These are phyloP conservation scores for Ophiocordyceps australis DNA, from an alignment of 2,329 filamentous ascomycete species.

Conservation along the genomic window DNA sequence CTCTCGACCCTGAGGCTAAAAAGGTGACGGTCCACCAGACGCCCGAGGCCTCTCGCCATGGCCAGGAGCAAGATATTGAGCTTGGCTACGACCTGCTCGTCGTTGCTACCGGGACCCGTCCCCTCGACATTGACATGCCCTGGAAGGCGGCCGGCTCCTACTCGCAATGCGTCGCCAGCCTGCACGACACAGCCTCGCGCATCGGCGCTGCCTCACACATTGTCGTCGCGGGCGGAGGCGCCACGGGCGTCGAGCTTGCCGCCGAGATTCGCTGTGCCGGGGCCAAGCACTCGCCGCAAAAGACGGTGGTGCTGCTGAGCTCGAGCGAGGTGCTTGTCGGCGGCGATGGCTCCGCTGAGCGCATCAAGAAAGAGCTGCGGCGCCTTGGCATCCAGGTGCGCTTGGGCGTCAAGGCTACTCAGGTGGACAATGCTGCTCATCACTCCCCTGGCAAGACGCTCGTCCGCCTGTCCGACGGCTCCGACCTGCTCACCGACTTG, in stretches of 20 bases:
- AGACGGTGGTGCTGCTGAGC: slow-evolving; percentile 29
- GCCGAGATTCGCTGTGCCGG: slow-evolving; percentile 35
- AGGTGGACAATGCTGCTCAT: slow-evolving; percentile 8
- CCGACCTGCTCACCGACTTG: slow-evolving; percentile 31
- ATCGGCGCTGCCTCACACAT: slow-evolving; percentile 25
- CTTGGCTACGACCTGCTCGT: slow-evolving; percentile 33
- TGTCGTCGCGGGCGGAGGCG: slow-evolving; percentile 31
- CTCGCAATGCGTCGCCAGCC: slow-evolving; percentile 18
- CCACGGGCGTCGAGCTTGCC: slow-evolving; percentile 29
- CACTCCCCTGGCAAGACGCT: slow-evolving; percentile 27
- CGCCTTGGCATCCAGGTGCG: slow-evolving; percentile 32
- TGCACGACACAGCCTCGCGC: slow-evolving; percentile 16
- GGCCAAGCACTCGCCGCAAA: slow-evolving; percentile 29
- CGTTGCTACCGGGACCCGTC: slow-evolving; percentile 35
- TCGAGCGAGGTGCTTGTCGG: slow-evolving; percentile 20
- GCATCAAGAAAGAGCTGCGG: slow-evolving; percentile 28
- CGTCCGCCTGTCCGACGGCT: slow-evolving; percentile 25
- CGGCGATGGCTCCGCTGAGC: slow-evolving; percentile 22
- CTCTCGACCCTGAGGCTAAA: slow-evolving; percentile 21
- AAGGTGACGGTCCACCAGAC: slow-evolving; percentile 20
- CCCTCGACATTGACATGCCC: slow-evolving; percentile 22
- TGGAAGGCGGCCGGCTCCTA: slow-evolving; percentile 28
- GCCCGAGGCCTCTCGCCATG: slow-evolving; percentile 12
- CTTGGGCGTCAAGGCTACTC: slow-evolving; percentile 20
- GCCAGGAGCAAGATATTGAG: too few relatives aligned